Percentiles rank a stretch among this genome's conserved stretches.
Evolutionary conservation across 2,329 filamentous ascomycete species (phyloP).

Genomic region (Claviceps monticola): DNA sequence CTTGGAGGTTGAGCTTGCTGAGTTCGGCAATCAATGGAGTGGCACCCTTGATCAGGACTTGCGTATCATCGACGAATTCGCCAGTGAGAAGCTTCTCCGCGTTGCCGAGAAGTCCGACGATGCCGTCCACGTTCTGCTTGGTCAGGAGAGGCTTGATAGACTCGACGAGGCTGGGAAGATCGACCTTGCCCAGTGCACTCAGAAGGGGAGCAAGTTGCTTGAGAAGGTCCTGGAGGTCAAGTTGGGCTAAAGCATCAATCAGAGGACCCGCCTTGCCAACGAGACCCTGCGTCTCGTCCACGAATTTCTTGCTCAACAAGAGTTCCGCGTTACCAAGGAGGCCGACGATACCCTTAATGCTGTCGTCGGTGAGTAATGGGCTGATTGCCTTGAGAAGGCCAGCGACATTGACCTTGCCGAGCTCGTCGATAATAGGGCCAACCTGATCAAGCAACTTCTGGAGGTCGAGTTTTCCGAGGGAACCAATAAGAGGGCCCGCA

Average conservation of each 20-base stretch:
- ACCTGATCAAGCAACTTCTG: conserved; percentile 17
- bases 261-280: conserved; percentile 19
- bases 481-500: conserved; percentile 19
- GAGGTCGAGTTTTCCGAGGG: conserved; percentile 21
- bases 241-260: conserved; percentile 9
- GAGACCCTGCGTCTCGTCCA: conserved; percentile 19
- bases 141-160: conserved; percentile 18
- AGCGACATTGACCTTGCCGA: conserved; percentile 18
- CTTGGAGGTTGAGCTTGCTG: not conserved
- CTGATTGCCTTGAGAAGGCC: conserved; percentile 15
- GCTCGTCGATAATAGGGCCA: conserved; percentile 16
- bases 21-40: not conserved
- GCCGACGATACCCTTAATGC: conserved; percentile 18
- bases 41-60: not conserved
- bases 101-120: not conserved
- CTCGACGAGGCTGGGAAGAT: conserved; percentile 16
- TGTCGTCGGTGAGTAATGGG: conserved; percentile 18
- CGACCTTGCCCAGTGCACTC: conserved; percentile 15
- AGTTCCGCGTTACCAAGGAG: conserved; percentile 19
- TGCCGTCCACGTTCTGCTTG: conserved; percentile 14
- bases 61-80: not conserved
- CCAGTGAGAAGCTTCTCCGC: not conserved
- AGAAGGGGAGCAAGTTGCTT: conserved; percentile 13
- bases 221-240: conserved; percentile 10
- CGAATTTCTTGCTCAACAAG: conserved; percentile 17